These are phyloP conservation scores for Aquanectria penicillioides DNA, from an alignment of 2,329 filamentous ascomycete species.

Conservation along the genomic window DNA sequence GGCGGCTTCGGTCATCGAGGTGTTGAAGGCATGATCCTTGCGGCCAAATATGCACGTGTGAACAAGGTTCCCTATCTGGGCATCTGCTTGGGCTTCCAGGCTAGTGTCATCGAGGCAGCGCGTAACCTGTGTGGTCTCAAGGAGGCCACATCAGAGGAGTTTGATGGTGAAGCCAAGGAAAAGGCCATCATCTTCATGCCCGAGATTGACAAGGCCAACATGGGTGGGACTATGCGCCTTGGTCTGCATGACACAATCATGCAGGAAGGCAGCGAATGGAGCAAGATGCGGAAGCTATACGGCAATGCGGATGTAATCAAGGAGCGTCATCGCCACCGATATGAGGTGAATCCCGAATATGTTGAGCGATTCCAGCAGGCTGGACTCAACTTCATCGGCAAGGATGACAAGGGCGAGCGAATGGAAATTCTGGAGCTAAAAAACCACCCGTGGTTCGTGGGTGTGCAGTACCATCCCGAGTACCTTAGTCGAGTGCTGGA, in stretches of 20 bases:
- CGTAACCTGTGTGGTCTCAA: slow-evolving; percentile 76
- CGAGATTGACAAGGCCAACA: slow-evolving; percentile 26
- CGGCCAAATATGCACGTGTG: slow-evolving; percentile 86
- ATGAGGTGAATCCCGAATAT: slow-evolving; percentile 87
- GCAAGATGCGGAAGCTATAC: slow-evolving; percentile 79
- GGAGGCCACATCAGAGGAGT: slow-evolving; percentile 66
- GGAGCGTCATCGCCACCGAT: slow-evolving; percentile 88
- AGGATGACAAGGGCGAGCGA: slow-evolving; percentile 79
- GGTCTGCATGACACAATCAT: slow-evolving; percentile 80
- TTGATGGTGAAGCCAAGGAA: slow-evolving; percentile 65
- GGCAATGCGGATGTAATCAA: slow-evolving; percentile 64
- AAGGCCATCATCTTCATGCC: slow-evolving; percentile 92
- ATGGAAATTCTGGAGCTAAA: slow-evolving; percentile 88
- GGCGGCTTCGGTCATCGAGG: slow-evolving; percentile 85
- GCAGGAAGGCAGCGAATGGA: slow-evolving; percentile 81
- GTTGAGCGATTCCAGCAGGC: slow-evolving; percentile 73
- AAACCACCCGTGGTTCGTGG: slow-evolving; percentile 84
- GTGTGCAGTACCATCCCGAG: slow-evolving; percentile 72
- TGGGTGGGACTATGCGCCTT: slow-evolving; percentile 89
- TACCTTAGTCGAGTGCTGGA: slow-evolving; percentile 80
- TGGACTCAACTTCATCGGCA: slow-evolving; percentile 81
- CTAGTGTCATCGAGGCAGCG: slow-evolving; percentile 90
- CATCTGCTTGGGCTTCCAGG: slow-evolving; percentile 92
- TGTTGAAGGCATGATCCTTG: slow-evolving; percentile 89
- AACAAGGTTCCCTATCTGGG: slow-evolving; percentile 86